A percentile compares a stretch with the other conserved stretches of the same genome.
phyloP scores from a whole-genome alignment of 2,329 filamentous ascomycete genomes.

The Cytospora paraplurivora region DNA sequence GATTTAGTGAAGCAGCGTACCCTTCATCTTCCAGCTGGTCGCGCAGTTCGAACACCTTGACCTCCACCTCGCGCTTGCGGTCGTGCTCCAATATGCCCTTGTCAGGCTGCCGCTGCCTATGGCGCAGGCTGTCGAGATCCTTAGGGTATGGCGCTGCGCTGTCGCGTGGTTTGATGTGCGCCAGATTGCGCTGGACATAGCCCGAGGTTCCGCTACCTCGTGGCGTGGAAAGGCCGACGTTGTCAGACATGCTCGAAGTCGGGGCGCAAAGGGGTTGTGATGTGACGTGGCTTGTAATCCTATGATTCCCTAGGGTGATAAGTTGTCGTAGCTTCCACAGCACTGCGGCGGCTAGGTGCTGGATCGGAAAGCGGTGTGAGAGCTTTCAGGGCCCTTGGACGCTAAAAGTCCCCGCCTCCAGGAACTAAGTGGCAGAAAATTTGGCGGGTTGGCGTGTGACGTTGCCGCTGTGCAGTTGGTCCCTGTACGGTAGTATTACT shows the following conservation, averaged over 20 bases:
- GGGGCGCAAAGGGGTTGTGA: no score
- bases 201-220: conserved; percentile 95
- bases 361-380: conserved; percentile 20
- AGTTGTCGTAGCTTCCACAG: neutral
- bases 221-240: conserved; percentile 93
- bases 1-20: conserved; percentile 46
- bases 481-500: conserved; percentile 1
- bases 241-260: conserved; percentile 76
- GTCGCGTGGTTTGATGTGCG: conserved; percentile 84
- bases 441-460: conserved; percentile 24
- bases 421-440: conserved; percentile 17
- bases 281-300: neutral
- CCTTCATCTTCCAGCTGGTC: conserved; percentile 91
- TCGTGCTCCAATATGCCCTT: conserved; percentile 94
- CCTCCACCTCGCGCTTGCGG: conserved; percentile 84
- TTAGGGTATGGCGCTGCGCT: conserved; percentile 68
- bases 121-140: conserved; percentile 40
- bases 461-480: conserved; percentile 7
- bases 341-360: neutral
- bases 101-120: conserved; percentile 82
- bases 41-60: conserved; percentile 87
- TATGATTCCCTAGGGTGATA: neutral
- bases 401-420: neutral
- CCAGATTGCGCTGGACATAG: conserved; percentile 95
- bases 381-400: neutral